A percentile compares a stretch with the other conserved stretches of the same genome.
These are phyloP conservation scores for Phialophora verrucosa DNA, from an alignment of 2,329 filamentous ascomycete genomes.

Conservation along the genomic window DNA sequence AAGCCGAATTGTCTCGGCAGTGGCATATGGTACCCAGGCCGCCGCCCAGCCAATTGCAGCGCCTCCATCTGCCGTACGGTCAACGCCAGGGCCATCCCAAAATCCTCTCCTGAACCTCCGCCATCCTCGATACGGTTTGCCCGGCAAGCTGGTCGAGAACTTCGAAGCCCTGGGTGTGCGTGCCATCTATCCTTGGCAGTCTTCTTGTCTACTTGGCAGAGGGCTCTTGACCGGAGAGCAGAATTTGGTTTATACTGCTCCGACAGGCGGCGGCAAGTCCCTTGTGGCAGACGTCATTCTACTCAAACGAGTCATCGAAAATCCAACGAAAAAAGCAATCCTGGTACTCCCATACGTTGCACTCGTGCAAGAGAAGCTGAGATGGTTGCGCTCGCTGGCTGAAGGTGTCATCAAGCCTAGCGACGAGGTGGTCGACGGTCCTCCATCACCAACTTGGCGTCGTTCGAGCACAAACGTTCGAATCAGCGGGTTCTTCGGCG, in stretches of 20 bases:
- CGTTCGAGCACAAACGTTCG: slow-evolving; percentile 61
- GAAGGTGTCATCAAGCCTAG: slow-evolving; percentile 60
- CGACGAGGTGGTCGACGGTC: slow-evolving; percentile 41
- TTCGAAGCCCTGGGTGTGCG: slow-evolving; percentile 70
- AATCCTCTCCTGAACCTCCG: slow-evolving; percentile 62
- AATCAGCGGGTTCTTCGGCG: slow-evolving; percentile 76
- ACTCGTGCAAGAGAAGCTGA: slow-evolving; percentile 78
- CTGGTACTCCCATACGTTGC: slow-evolving; percentile 78
- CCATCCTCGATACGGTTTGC: slow-evolving; percentile 68
- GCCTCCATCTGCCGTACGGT: slow-evolving; percentile 24
- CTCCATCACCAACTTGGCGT: slow-evolving; percentile 54
- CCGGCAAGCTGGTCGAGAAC: slow-evolving; percentile 65
- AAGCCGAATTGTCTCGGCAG: slow-evolving; percentile 21
- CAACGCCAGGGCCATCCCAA: slow-evolving; percentile 45
- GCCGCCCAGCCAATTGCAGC: neutral
- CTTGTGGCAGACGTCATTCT: slow-evolving; percentile 75
- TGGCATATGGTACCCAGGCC: neutral
- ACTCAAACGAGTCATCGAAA: slow-evolving; percentile 71
- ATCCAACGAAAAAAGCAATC: slow-evolving; percentile 69
- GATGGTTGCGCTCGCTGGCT: slow-evolving; percentile 72
- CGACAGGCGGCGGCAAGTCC: slow-evolving; percentile 76
- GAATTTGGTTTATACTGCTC: slow-evolving; percentile 79
- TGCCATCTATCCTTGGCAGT: slow-evolving; percentile 80
- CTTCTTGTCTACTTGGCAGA: slow-evolving; percentile 71
- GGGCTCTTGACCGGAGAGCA: slow-evolving; percentile 68